Evolutionary conservation across 306 rosid genomes (phyloP).

Genomic region (Rosa chinensis): DNA sequence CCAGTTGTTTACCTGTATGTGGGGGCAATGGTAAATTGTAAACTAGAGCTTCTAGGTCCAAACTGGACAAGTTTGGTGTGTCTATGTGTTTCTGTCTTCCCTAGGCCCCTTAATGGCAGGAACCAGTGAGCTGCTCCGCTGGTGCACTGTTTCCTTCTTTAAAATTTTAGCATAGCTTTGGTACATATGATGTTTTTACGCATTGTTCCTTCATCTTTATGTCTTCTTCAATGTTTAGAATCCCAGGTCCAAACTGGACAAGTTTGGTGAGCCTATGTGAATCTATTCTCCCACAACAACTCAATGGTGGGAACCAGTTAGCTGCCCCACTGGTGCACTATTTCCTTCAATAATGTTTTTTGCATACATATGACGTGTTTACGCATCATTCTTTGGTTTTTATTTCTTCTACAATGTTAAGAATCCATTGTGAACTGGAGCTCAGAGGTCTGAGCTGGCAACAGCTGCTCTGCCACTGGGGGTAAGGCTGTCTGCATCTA

Average conservation of each 20-base stretch:
- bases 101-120: not conserved
- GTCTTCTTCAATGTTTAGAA: not conserved
- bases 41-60: not conserved
- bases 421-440: not conserved
- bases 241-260: not conserved
- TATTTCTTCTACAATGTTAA: not conserved
- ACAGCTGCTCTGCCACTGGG: not conserved
- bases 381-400: not conserved
- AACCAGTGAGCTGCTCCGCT: not conserved
- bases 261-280: not conserved
- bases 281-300: not conserved
- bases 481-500: not conserved
- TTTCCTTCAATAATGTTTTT: not conserved
- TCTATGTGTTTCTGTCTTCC: not conserved
- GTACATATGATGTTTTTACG: not conserved
- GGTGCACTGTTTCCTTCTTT: not conserved
- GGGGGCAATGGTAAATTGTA: not conserved
- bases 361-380: not conserved
- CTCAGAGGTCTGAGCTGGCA: not conserved
- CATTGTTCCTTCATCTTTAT: not conserved
- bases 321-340: not conserved
- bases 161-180: not conserved
- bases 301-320: not conserved
- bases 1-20: not conserved
- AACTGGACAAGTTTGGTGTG: not conserved